Evolutionary conservation across 1,284 basidiomycete species (phyloP), one percentile per base, ranked within the genome.

Genomic region (Tilletia setariae): DNA sequence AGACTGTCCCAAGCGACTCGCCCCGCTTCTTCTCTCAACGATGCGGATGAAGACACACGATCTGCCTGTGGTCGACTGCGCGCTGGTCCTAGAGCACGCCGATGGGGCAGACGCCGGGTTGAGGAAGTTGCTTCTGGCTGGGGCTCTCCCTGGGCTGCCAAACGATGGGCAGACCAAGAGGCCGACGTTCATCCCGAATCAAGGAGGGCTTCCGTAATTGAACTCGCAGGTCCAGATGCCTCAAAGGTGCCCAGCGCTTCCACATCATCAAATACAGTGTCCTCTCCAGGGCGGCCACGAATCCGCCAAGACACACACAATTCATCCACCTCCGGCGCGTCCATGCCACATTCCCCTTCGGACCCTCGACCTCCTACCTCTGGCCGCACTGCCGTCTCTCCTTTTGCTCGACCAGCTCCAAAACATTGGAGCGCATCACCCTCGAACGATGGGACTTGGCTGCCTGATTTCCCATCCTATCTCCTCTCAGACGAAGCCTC

Each of bases 121-220:
- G 56, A 61, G 16, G 56, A 61, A 30, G 56, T 61, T 2, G 56
- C 56, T 32, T 61, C 56, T 30, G 62, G 56, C 28, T 61, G 56
- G 56, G 56, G 56, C 15, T 61, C 56, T 15, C 56, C 56, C 13
- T 61, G 56, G 64, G 64, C 35, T 2, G 42, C 56, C 13, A 28
- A 40, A 28, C 64, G 56, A 16, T 77, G 75, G 76, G 70, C 64
- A 23, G 79, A 79, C 63, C 71, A 78, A 23, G 77, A 76, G 30
- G 70, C 43, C 1, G 70, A 72, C 43, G 70, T 72, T 0, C 63
- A 64, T 23, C 40, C 56, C 40, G 65, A 66, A 7, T 61, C 56
- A 30, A 25, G 56, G 2, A 32, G 56, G 28, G 28, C 56, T 11
- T 40, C 35, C 11, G 35, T 40, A 40, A 11, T 11, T 40, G 35